Evolutionary conservation across 2,329 filamentous ascomycete genomes (phyloP), one percentile per base, ranked within the genome.

Genomic region (Microdochium bolleyi): DNA sequence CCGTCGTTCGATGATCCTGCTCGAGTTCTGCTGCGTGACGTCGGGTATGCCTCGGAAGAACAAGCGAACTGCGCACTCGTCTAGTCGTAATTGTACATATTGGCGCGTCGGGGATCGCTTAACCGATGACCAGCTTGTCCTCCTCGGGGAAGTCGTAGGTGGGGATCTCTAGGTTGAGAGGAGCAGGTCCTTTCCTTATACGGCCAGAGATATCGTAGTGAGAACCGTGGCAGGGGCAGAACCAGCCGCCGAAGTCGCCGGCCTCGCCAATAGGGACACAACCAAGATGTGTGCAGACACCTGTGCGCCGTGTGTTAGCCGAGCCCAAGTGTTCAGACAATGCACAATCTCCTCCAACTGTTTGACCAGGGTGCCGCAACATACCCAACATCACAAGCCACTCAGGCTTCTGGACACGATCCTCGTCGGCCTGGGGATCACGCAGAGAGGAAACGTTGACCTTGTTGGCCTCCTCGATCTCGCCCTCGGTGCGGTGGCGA

Each of bases 131-230:
- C 62, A 99, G 79, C 75, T 85, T 86, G 69, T 82, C 85, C 13
- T 96, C 94, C 70, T 92, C 88, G 58, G 89, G 85, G 84, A 99
- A 97, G 66, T 89, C 89, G 80, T 96, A 96, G 67, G 75, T 72
- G 61, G 92, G 94, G 62, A 97, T 85, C 79, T 97, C 94, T 70
- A 99, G 85, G 82, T 99, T 99, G 68, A 99, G 84, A 61, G 94
- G 94, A 57, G 94, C 94, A 59, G 94, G 94, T 61, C 94, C 94
- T 83, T 89, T 96, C 80, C 94, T 87, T 83, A 96, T 89, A 76
- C 94, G 91, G 73, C 94, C 94, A 60, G 92, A 97, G 73, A 99
- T 97, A 73, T 99, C 94, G 84, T 99, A 99, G 82, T 99, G 94
- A 64, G 92, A 96, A 74, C 94, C 94, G 84, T 99, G 94, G 88